Percentiles rank a stretch among this genome's conserved stretches.
phyloP scores from a whole-genome alignment of 2,329 filamentous ascomycete genomes.

The Trichophyton benhamiae region DNA sequence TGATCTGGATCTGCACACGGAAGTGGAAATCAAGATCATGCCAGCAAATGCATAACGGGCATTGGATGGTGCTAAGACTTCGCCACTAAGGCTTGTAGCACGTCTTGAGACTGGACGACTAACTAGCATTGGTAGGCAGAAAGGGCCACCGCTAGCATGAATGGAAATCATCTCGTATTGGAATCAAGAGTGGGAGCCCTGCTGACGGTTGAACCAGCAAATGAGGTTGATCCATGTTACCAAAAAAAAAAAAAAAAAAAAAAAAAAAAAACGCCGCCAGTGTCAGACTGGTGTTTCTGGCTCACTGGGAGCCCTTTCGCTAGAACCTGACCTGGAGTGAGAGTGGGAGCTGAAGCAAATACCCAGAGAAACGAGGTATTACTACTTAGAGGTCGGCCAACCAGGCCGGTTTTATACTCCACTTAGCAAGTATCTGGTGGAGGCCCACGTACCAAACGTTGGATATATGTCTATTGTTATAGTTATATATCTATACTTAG shows the following conservation, averaged over 20 bases:
- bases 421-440: background rate
- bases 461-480: background rate
- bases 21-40: background rate
- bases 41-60: background rate
- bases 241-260: background rate
- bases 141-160: background rate
- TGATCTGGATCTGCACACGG: background rate
- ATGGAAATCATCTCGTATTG: background rate
- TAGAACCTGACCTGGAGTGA: background rate
- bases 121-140: background rate
- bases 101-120: background rate
- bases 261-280: background rate
- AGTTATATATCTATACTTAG: background rate
- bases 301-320: background rate
- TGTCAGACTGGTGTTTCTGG: background rate
- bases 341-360: background rate
- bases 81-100: background rate
- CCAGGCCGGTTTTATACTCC: background rate
- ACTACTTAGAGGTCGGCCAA: background rate
- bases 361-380: background rate
- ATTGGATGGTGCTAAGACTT: background rate
- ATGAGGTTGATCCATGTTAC: background rate
- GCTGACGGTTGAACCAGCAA: background rate
- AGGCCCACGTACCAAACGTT: background rate
- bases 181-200: background rate